These are phyloP conservation scores for Solanum commersonii DNA, from an alignment of 257 asterid species.

Conservation along the genomic window DNA sequence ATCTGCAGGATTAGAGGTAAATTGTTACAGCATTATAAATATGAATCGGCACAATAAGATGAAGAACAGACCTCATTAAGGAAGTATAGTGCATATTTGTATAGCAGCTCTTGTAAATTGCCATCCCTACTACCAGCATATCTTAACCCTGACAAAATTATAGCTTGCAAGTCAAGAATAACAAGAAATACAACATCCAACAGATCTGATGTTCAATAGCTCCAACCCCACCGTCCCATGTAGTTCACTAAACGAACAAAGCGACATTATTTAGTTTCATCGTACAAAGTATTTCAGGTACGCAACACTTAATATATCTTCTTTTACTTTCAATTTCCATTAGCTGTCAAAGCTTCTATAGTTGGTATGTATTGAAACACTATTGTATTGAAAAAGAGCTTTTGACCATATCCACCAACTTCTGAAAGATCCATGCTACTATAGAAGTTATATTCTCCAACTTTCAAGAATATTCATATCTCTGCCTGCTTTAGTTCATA, in stretches of 20 bases:
- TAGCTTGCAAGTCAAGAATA: not conserved
- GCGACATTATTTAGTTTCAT: not conserved
- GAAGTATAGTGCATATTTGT: slow-evolving; percentile 74
- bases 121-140: slow-evolving; percentile 96
- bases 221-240: not conserved
- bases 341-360: not conserved
- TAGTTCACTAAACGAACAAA: not conserved
- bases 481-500: not conserved
- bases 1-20: slow-evolving; percentile 44
- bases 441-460: not conserved
- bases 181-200: not conserved
- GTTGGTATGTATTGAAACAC: not conserved
- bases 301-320: not conserved
- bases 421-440: not conserved
- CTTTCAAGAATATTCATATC: not conserved
- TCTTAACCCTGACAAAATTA: slow-evolving; percentile 55
- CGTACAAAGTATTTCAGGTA: not conserved
- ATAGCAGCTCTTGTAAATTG: slow-evolving; percentile 80
- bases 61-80: slow-evolving; percentile 69
- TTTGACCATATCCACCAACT: not conserved
- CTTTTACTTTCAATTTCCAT: not conserved
- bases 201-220: not conserved
- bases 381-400: not conserved
- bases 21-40: slow-evolving; percentile 1
- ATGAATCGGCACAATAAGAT: slow-evolving; percentile 6